A percentile compares a stretch with the other conserved stretches of the same genome.
phyloP scores from a whole-genome alignment of 345 rosid species.

The Microcos paniculata region DNA sequence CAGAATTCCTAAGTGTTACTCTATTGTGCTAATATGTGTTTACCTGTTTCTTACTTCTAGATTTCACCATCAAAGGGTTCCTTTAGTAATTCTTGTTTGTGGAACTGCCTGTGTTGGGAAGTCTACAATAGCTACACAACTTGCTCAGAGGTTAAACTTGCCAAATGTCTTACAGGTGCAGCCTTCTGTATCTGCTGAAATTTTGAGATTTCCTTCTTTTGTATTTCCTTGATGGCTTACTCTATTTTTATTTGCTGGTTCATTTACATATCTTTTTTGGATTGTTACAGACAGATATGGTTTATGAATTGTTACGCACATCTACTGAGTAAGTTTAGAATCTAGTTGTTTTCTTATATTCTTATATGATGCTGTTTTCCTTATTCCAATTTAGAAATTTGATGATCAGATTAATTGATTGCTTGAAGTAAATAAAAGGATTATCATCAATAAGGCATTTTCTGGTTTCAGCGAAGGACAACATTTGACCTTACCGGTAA shows the following conservation, averaged over 20 bases:
- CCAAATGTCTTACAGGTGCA: slow-evolving; percentile 94
- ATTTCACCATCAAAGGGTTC: slow-evolving; percentile 98
- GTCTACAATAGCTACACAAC: slow-evolving; percentile 97
- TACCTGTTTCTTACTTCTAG: slow-evolving; percentile 36
- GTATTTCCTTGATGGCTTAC: neutral
- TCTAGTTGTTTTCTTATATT: slow-evolving; percentile 4
- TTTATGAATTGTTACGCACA: slow-evolving; percentile 82
- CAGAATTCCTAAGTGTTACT: neutral
- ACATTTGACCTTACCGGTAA: neutral
- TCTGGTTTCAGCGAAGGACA: neutral
- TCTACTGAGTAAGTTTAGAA: slow-evolving; percentile 69
- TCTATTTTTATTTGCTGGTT: slow-evolving; percentile 1
- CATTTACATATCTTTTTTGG: slow-evolving; percentile 16
- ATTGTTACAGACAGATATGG: slow-evolving; percentile 79
- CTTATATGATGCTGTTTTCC: neutral
- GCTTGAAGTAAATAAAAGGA: neutral
- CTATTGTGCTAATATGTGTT: slow-evolving; percentile 1
- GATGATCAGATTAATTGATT: neutral
- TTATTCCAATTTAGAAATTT: slow-evolving; percentile 6
- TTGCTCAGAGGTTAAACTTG: slow-evolving; percentile 95
- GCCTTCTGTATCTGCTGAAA: slow-evolving; percentile 6
- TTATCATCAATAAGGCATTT: neutral
- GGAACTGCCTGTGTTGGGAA: slow-evolving; percentile 99
- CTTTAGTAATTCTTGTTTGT: slow-evolving; percentile 94
- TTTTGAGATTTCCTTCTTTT: neutral